These are phyloP conservation scores for Cyclospora cayetanensis DNA, from an alignment of 169 alveolate species.

Conservation along the genomic window DNA sequence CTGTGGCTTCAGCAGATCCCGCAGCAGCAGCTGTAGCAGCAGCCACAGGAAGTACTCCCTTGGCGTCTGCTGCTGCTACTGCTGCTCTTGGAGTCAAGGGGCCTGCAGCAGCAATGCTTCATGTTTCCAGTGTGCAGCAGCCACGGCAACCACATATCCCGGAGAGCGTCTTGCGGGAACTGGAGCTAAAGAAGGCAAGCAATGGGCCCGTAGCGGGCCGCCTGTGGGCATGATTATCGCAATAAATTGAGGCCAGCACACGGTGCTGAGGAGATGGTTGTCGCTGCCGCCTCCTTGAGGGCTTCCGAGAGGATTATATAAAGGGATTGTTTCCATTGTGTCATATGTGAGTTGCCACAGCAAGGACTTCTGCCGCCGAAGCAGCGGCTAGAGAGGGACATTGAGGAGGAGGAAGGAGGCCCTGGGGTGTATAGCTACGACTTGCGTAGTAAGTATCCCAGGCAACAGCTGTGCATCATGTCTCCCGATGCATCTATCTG, in stretches of 20 bases:
- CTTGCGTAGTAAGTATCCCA: constrained; percentile 84
- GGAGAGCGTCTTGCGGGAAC: constrained; percentile 81
- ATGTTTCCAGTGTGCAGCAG: constrained; percentile 60
- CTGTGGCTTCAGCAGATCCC: neutral
- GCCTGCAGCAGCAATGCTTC: constrained; percentile 65
- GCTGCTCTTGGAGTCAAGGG: constrained; percentile 71
- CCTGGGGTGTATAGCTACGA: constrained; percentile 98
- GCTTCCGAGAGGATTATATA: too few species aligned
- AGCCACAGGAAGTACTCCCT: neutral
- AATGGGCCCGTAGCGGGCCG: too few species aligned
- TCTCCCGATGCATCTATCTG: too few species aligned
- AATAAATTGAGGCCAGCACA: too few species aligned
- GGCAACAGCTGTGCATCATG: too few species aligned
- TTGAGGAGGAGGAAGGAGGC: constrained; percentile 96
- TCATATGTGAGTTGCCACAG: too few species aligned
- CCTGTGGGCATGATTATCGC: too few species aligned
- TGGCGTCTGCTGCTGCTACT: constrained; percentile 35
- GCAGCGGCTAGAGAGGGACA: constrained; percentile 83
- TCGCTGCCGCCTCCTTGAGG: too few species aligned
- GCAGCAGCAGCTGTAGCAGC: neutral
- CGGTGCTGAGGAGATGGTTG: too few species aligned
- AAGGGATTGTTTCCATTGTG: too few species aligned
- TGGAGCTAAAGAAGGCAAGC: neutral
- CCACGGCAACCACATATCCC: constrained; percentile 88
- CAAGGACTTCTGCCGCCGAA: constrained; percentile 65